Percentiles rank a stretch among this genome's conserved stretches.
These are phyloP conservation scores for Fusarium veterinarium DNA, from an alignment of 2,329 filamentous ascomycete genomes.

Conservation along the genomic window DNA sequence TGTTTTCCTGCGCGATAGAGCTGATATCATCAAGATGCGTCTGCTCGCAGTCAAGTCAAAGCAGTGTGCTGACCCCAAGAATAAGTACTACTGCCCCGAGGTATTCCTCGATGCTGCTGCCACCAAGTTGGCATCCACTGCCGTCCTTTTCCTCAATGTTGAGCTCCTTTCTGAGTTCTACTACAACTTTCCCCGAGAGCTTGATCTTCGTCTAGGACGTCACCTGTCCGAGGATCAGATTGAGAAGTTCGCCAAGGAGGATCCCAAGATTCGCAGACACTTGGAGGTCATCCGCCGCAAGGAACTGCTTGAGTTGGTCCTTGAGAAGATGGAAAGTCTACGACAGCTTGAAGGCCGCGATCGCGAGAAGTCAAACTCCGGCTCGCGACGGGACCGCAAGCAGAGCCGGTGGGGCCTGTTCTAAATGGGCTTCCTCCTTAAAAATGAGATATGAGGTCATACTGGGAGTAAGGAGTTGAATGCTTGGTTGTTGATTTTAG, in stretches of 20 bases:
- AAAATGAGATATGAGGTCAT: conserved; percentile 44
- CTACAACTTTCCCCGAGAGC: conserved; percentile 94
- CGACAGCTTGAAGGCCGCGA: conserved; percentile 83
- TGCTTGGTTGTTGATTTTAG: conserved; percentile 43
- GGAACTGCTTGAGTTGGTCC: conserved; percentile 89
- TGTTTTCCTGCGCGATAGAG: conserved; percentile 91
- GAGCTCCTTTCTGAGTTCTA: conserved; percentile 97
- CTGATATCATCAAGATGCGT: conserved; percentile 90
- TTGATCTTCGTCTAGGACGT: conserved; percentile 86
- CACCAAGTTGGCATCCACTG: conserved; percentile 92
- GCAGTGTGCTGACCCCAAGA: conserved; percentile 83
- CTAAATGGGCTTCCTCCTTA: conserved; percentile 42
- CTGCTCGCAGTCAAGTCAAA: conserved; percentile 88
- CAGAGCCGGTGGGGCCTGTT: conserved; percentile 64
- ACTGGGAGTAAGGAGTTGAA: conserved; percentile 46
- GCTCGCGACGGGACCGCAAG: conserved; percentile 48
- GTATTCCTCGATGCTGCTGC: conserved; percentile 98
- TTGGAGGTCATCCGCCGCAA: conserved; percentile 93
- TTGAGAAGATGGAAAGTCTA: conserved; percentile 95
- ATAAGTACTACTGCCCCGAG: conserved; percentile 97
- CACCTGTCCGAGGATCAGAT: conserved; percentile 83
- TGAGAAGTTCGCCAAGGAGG: conserved; percentile 91
- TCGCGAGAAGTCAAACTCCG: conserved; percentile 58
- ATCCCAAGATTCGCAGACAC: conserved; percentile 88
- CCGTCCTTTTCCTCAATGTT: conserved; percentile 96